These are phyloP conservation scores for Plasmodium falciparum DNA, from an alignment of 169 alveolate genomes.

Conservation along the genomic window DNA sequence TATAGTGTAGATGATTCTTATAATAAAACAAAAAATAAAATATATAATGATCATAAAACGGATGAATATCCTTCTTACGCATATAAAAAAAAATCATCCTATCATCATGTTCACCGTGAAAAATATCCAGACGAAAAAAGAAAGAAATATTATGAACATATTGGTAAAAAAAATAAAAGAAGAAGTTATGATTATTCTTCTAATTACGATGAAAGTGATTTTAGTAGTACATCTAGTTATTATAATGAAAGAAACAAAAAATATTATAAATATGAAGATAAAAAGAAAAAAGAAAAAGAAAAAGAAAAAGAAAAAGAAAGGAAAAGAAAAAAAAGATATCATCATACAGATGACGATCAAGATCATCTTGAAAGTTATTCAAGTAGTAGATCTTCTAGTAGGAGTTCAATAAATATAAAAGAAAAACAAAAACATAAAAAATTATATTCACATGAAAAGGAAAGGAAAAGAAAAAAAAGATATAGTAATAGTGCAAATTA, in stretches of 20 bases:
- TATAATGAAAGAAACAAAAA: not conserved
- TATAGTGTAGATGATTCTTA: too few relatives aligned
- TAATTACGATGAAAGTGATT: not conserved
- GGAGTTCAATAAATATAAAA: not conserved
- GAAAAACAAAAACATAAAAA: not conserved
- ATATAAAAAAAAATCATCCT: too few relatives aligned
- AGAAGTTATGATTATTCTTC: not conserved
- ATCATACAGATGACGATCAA: not conserved
- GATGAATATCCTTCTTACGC: too few relatives aligned
- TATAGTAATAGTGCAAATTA: not conserved
- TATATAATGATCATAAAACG: too few relatives aligned
- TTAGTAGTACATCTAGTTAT: too few relatives aligned
- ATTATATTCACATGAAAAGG: not conserved
- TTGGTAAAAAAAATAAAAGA: not conserved
- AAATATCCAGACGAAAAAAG: too few relatives aligned
- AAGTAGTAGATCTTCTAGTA: too few relatives aligned
- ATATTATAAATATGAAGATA: not conserved
- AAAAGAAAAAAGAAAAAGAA: slow-evolving; percentile 4
- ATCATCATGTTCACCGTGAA: too few relatives aligned
- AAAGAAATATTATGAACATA: too few relatives aligned
- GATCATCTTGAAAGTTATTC: too few relatives aligned
- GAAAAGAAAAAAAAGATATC: not conserved
- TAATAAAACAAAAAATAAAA: too few relatives aligned
- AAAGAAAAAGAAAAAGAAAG: slow-evolving; percentile 1
- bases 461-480: slow-evolving; percentile 6